Base-by-base conservation (phyloP, 352 stramenopile genomes). In the Phytophthora multivora region DNA sequence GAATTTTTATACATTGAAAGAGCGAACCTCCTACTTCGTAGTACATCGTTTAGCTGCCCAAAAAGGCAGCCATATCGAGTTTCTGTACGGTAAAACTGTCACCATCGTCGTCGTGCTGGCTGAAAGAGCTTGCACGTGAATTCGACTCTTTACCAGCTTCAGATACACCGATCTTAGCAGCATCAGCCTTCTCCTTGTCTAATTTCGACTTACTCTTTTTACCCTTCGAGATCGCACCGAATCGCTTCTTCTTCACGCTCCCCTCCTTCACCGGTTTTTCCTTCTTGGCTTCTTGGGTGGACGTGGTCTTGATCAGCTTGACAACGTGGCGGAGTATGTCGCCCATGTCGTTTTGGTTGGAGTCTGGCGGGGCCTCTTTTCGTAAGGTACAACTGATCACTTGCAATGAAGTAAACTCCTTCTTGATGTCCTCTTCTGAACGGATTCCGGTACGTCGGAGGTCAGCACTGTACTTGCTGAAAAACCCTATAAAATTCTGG, bases 31-130 rank as follows among this genome's bases (percentile, higher is more conserved):
- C 30, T 19, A 33, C 25, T 28, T 28, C 40, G 21, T 31, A 49
- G 28, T 47, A n/a, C 13, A 40, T 4, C 28, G 13, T 33, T 66
- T 65, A 77, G 51, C 26, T 66, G 15, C 83, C 73, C 5, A 92
- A 68, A 63, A 94, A 94, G 13, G 78, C 78, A 15, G 77, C 66
- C 83, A 90, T 94, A 54, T 91, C 83, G 51, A 90, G 79, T 21
- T 79, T 89, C 43, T 93, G 81, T 12, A 93, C 84, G 19, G 77
- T 75, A 57, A 92, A 92, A 21, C 64, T 76, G 42, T 88, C 80
- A 19, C 53, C 47, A 18, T 89, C 72, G 2, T 65, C 40, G 23
- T 76, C 62, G 15, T 66, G 38, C 31, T 57, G 77, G 12, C 65
- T 75, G 53, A 86, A 80, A 4, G 78, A 79, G 46, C 47, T 71